Base-by-base conservation (phyloP, 306 rosid species). In the Prinsepia uniflora region DNA sequence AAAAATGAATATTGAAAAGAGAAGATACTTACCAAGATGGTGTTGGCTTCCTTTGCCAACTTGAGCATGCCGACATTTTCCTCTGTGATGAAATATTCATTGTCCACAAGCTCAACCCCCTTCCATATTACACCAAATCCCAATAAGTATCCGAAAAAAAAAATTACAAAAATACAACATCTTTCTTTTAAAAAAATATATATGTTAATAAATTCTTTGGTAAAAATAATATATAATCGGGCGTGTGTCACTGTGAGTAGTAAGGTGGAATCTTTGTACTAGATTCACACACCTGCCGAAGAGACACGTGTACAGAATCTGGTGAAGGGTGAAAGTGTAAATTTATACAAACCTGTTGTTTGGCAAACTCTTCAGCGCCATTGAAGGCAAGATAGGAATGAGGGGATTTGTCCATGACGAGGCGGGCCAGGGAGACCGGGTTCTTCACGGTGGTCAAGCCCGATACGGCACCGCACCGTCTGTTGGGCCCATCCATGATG, bases 401-500 rank as follows among this genome's bases (percentile, higher is more conserved):
- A 0, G 99, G 99, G 9, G 99, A 94, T 48, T 89, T 91, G 6
- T 94, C 99, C 99, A 94, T 91, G 10, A 94, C 96, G 6, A 94
- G 91, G 1, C 97, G 96, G 73, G 99, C 99, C 2, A 94, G 86
- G 0, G 99, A 91, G 75, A 94, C 17, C 0, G 99, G 97, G 76
- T 91, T 95, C 62, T 89, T 91, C 4, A 95, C 97, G 1, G 96
- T 89, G 68, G 84, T 72, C 8, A 95, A 42, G 0, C 99, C 99
- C 3, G 97, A 91, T 4, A 95, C 99, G 44, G 96, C 96, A 12
- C 99, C 97, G 75, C 97, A 94, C 81, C 99, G 66, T 70, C 99
- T 79, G 44, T 82, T 85, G 0, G 84, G 56, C 4, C 99, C 99
- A 6, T 95, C 99, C 99, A 95, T 95, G 46, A 95, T 95, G 71